phyloP scores from a whole-genome alignment of 805 yeast species.

The Myxozyma sirexii region DNA sequence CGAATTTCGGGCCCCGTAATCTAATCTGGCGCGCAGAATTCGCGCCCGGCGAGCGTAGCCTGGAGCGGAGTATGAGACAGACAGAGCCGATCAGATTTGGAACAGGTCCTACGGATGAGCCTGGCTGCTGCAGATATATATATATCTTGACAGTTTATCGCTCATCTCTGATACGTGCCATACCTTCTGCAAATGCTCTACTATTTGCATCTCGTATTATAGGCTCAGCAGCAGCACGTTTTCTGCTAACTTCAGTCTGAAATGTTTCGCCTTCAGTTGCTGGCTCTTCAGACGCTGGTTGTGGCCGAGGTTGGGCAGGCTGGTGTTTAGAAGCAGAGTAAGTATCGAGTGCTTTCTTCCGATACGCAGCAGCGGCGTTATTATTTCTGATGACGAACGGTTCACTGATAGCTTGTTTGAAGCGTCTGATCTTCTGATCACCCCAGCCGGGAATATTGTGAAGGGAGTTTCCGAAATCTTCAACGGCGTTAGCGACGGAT shows the following conservation, averaged over 20 bases:
- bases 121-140: too few species aligned
- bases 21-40: too few species aligned
- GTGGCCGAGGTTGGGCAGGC: neutral
- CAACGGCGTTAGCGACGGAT: slow-evolving; percentile 39
- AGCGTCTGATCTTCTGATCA: slow-evolving; percentile 39
- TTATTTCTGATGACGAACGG: slow-evolving; percentile 33
- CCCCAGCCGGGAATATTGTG: slow-evolving; percentile 43
- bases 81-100: too few species aligned
- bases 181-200: slow-evolving; percentile 7
- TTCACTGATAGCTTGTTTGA: slow-evolving; percentile 37
- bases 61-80: too few species aligned
- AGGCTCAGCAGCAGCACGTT: slow-evolving; percentile 3
- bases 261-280: neutral
- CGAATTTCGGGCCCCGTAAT: too few species aligned
- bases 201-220: slow-evolving; percentile 1
- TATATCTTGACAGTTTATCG: too few species aligned
- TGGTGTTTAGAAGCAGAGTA: neutral
- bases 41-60: too few species aligned
- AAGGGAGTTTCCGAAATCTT: slow-evolving; percentile 36
- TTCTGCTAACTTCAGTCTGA: slow-evolving; percentile 1
- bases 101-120: too few species aligned
- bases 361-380: slow-evolving; percentile 1
- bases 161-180: slow-evolving; percentile 7
- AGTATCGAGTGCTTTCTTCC: slow-evolving; percentile 1
- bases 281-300: neutral